These are phyloP conservation scores for Hyphodiscus sp. DNA, from an alignment of 2,329 filamentous ascomycete species.

Conservation along the genomic window DNA sequence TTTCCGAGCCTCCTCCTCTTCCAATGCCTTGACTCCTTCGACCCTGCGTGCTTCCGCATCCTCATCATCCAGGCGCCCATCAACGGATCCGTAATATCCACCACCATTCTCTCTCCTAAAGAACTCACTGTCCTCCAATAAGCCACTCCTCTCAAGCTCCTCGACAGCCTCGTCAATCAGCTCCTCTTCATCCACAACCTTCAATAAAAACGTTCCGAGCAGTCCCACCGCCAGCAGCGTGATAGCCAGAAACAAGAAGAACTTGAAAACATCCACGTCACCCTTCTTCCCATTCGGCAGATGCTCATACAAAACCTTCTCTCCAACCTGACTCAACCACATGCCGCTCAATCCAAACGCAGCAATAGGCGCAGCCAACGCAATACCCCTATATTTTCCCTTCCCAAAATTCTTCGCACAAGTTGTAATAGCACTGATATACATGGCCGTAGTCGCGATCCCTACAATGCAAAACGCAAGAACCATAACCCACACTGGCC, in stretches of 20 bases:
- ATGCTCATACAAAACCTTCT: slow-evolving; percentile 66
- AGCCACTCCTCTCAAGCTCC: slow-evolving; percentile 80
- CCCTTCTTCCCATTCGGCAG: slow-evolving; percentile 55
- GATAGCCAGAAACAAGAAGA: slow-evolving; percentile 77
- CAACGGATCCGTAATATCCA: slow-evolving; percentile 57
- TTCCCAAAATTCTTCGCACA: slow-evolving; percentile 97
- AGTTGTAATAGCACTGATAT: slow-evolving; percentile 83
- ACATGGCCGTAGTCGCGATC: slow-evolving; percentile 80
- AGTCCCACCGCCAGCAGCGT: slow-evolving; percentile 66
- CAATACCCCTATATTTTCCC: slow-evolving; percentile 79
- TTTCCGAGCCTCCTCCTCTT: slow-evolving; percentile 51
- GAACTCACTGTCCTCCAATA: slow-evolving; percentile 69
- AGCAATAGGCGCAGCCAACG: slow-evolving; percentile 84
- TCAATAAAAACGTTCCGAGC: slow-evolving; percentile 66
- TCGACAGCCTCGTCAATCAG: slow-evolving; percentile 87
- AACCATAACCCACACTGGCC: slow-evolving; percentile 79
- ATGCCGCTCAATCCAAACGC: slow-evolving; percentile 90
- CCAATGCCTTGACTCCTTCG: slow-evolving; percentile 32
- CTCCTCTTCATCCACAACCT: slow-evolving; percentile 76
- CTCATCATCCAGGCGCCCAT: slow-evolving; percentile 32
- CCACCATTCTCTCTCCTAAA: slow-evolving; percentile 52
- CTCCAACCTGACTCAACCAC: slow-evolving; percentile 89
- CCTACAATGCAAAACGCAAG: slow-evolving; percentile 79
- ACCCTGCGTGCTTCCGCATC: slow-evolving; percentile 35
- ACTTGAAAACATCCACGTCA: slow-evolving; percentile 70